Base-by-base conservation (phyloP, 352 stramenopile species). In the Phytophthora aleatoria region DNA sequence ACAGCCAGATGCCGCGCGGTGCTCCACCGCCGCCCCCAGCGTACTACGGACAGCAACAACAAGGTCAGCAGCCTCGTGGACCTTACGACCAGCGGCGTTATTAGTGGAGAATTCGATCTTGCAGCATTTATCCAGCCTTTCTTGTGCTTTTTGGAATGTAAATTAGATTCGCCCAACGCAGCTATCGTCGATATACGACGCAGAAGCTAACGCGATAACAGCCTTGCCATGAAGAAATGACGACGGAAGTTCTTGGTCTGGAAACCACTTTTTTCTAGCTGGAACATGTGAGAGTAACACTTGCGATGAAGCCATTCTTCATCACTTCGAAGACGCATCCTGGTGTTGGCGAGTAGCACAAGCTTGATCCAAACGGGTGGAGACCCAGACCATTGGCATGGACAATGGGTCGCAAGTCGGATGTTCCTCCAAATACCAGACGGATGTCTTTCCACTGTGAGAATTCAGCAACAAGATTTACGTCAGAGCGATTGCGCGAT, bases 301-400 rank as follows among this genome's bases (percentile, higher is more conserved):
- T 94, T 10, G 83, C 86, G 38, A 94, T 78, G 50, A 75, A 82
- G 20, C 79, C 86, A 38, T 88, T 94, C 69, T 90, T 91, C 71
- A 94, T 83, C 44, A 94, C 82, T 64, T 95, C 87, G 24, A 95
- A 91, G 31, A 88, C 83, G 61, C 87, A 95, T 1, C 85, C 87
- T 61, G 79, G 71, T 5, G 77, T 74, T 33, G 79, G 85, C 11
- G 78, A 81, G 67, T 95, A 95, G 62, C 84, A 95, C 44, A 91
- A 65, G 28, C 71, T 92, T 16, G 87, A 90, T 11, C 83, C 83
- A 47, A 95, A 95, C 8, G 87, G 87, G 43, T 95, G 85, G 13
- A 92, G 61, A 0, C 82, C 80, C 13, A 92, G 64, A 15, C 87
- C 87, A 24, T 87, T 91, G 57, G 94, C 87, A 51, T 91, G 83